These are phyloP conservation scores for Ceratocystis cacaofunesta DNA, from an alignment of 2,329 filamentous ascomycete species.

Conservation along the genomic window DNA sequence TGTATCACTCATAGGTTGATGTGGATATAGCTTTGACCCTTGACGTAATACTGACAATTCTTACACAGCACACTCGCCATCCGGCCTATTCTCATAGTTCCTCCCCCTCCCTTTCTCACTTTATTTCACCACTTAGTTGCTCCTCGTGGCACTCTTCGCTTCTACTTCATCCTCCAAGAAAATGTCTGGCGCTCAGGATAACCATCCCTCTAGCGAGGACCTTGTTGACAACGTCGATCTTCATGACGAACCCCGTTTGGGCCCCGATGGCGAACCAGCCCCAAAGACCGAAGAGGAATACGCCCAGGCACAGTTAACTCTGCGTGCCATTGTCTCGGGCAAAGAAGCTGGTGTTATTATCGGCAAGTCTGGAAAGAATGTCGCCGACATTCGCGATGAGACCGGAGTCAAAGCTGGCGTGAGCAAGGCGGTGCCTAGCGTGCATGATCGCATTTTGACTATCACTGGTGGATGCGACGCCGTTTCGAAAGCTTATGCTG, in stretches of 20 bases:
- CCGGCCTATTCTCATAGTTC: neutral
- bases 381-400: constrained; percentile 90
- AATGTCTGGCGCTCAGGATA: constrained; percentile 51
- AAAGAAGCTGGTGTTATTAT: constrained; percentile 99
- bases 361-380: constrained; percentile 96
- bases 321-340: constrained; percentile 94
- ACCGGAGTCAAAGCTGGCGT: constrained; percentile 96
- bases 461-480: constrained; percentile 82
- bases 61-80: neutral
- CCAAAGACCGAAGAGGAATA: constrained; percentile 97
- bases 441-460: constrained; percentile 91
- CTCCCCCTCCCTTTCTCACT: constrained; percentile 16
- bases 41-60: neutral
- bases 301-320: constrained; percentile 76
- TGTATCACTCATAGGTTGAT: neutral
- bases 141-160: constrained; percentile 17
- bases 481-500: constrained; percentile 81
- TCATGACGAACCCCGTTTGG: constrained; percentile 45
- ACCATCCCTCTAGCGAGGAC: constrained; percentile 41
- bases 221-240: constrained; percentile 49
- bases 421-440: constrained; percentile 95
- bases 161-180: constrained; percentile 19
- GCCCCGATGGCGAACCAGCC: constrained; percentile 59
- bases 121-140: constrained; percentile 13
- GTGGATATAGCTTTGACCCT: neutral